Evolutionary conservation across 192 early-diverging fungal genomes (phyloP).

Genomic region (Ambispora gerdemannii): DNA sequence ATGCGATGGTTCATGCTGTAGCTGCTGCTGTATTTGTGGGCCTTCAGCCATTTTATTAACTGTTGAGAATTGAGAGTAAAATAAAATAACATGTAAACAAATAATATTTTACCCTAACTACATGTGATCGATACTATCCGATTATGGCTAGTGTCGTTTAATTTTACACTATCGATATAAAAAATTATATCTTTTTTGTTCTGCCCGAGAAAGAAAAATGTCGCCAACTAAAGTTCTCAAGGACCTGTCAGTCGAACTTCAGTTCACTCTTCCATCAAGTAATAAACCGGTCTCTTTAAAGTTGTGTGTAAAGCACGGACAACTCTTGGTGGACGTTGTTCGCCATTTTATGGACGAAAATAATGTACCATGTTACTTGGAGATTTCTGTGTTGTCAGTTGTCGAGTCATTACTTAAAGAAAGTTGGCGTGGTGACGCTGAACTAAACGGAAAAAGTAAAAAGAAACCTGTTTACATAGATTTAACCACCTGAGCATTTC

Average conservation of each 20-base stretch:
- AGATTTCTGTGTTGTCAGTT: slow-evolving; percentile 45
- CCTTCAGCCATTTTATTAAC: no score
- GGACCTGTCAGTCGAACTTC: slow-evolving; percentile 19
- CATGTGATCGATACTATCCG: no score
- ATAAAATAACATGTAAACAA: no score
- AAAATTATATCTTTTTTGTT: no score
- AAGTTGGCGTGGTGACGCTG: slow-evolving; percentile 31
- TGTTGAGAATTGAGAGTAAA: no score
- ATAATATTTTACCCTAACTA: no score
- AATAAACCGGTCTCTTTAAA: slow-evolving; percentile 7
- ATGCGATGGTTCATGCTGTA: neutral
- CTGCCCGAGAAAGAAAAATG: slow-evolving; percentile 4
- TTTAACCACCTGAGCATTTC: neutral
- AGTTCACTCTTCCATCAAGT: slow-evolving; percentile 8
- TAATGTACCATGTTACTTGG: slow-evolving; percentile 46
- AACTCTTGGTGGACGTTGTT: slow-evolving; percentile 45
- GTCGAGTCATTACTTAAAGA: slow-evolving; percentile 38
- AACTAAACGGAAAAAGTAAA: slow-evolving; percentile 27
- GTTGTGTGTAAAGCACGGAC: slow-evolving; percentile 36
- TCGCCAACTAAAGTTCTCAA: slow-evolving; percentile 20
- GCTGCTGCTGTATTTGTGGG: neutral
- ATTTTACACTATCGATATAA: no score
- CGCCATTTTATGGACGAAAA: slow-evolving; percentile 41
- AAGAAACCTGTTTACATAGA: neutral
- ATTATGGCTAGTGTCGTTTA: no score